Percentiles rank a stretch among this genome's conserved stretches.
phyloP scores from a whole-genome alignment of 1,139 yeast species.

The Yamadazyma blattariae region DNA sequence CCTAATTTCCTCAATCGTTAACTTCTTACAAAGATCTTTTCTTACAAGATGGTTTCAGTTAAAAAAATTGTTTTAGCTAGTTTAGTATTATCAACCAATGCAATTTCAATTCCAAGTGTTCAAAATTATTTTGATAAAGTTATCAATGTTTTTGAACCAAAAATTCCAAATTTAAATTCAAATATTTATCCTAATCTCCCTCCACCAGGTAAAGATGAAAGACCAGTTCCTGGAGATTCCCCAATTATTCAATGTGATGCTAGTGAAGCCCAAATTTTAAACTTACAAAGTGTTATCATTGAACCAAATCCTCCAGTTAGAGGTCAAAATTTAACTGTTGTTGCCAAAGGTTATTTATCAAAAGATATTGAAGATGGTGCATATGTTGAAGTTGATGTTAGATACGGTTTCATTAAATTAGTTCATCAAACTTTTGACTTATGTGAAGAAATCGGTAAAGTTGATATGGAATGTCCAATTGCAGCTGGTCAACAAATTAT shows the following conservation, averaged over 20 bases:
- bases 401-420: slow-evolving; percentile 86
- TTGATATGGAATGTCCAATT: slow-evolving; percentile 81
- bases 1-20: neutral
- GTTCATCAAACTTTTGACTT: slow-evolving; percentile 84
- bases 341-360: slow-evolving; percentile 64
- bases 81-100: slow-evolving; percentile 19
- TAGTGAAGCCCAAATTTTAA: slow-evolving; percentile 57
- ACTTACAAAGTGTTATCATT: slow-evolving; percentile 56
- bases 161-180: slow-evolving; percentile 14
- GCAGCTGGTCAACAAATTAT: slow-evolving; percentile 64
- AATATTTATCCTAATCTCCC: slow-evolving; percentile 3
- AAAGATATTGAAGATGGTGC: slow-evolving; percentile 72
- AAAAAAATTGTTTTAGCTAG: slow-evolving; percentile 18
- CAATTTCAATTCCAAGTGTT: slow-evolving; percentile 22
- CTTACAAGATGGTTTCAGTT: slow-evolving; percentile 26
- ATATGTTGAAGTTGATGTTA: slow-evolving; percentile 88
- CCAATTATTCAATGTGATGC: slow-evolving; percentile 79
- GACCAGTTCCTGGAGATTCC: slow-evolving; percentile 87
- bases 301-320: slow-evolving; percentile 86
- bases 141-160: slow-evolving; percentile 15
- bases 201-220: slow-evolving; percentile 31
- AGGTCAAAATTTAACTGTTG: slow-evolving; percentile 75
- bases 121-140: slow-evolving; percentile 18
- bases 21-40: neutral
- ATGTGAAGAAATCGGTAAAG: slow-evolving; percentile 82